phyloP scores from a whole-genome alignment of 2,329 filamentous ascomycete species.

The Tolypocladium guangdongense region DNA sequence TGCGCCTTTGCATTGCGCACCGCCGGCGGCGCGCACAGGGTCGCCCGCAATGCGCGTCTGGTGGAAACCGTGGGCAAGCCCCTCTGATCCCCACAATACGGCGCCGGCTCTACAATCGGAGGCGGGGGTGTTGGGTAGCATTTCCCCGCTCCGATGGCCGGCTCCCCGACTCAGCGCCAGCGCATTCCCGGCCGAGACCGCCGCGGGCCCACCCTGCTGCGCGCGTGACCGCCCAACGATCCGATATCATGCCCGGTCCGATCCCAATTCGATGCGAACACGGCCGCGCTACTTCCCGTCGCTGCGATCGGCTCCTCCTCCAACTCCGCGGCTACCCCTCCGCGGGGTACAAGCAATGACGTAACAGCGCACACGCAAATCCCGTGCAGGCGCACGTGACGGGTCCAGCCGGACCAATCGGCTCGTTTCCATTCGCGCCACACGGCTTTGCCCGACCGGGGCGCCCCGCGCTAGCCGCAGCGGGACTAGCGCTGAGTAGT shows the following conservation, averaged over 20 bases:
- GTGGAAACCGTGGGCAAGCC: not conserved
- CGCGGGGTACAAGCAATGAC: not conserved
- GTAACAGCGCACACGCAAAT: not conserved
- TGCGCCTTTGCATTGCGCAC: not conserved
- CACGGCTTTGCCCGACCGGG: conserved; percentile 4
- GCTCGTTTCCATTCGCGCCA: not conserved
- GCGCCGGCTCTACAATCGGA: too few relatives aligned
- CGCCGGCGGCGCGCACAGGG: not conserved
- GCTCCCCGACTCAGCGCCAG: not conserved
- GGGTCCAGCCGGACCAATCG: conserved; percentile 2
- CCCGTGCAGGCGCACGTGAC: conserved; percentile 4
- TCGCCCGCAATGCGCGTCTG: not conserved
- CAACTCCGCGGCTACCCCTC: not conserved
- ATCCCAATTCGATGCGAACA: not conserved
- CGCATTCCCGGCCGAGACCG: not conserved
- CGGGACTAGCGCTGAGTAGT: not conserved
- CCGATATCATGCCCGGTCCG: too few relatives aligned
- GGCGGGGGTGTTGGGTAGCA: not conserved
- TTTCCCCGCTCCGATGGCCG: not conserved
- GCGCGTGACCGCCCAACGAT: not conserved
- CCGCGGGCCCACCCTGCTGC: not conserved
- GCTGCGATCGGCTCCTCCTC: not conserved
- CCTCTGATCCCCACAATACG: not conserved
- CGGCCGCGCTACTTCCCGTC: not conserved
- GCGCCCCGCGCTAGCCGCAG: not conserved